Evolutionary conservation across 257 asterid species (phyloP).

Genomic region (Lantana camara): DNA sequence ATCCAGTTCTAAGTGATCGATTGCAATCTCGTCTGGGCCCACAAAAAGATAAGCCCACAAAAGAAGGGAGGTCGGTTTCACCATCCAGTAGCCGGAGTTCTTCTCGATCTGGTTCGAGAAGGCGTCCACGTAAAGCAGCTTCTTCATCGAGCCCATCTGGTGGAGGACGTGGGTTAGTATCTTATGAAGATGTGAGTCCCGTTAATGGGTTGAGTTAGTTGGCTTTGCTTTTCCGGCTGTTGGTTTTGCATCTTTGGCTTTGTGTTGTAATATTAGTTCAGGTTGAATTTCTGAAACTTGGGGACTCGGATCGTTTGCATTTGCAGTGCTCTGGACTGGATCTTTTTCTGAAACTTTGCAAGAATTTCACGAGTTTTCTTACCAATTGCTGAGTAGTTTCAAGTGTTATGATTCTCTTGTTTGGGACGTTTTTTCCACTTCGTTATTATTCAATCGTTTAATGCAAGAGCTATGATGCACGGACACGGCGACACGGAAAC

Average conservation of each 20-base stretch:
- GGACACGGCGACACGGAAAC: too few species aligned
- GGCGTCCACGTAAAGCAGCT: conserved; percentile 41
- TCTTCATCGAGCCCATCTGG: conserved; percentile 60
- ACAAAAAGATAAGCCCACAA: conserved; percentile 26
- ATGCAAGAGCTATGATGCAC: too few species aligned
- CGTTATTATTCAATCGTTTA: too few species aligned
- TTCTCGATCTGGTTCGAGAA: conserved; percentile 55
- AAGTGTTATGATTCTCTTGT: too few species aligned
- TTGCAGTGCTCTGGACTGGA: too few species aligned
- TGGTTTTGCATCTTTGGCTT: conserved; percentile 10
- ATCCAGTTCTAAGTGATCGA: conserved; percentile 55
- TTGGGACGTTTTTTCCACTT: too few species aligned
- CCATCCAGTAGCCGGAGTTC: conserved; percentile 57
- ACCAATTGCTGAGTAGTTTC: too few species aligned
- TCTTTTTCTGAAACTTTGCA: too few species aligned
- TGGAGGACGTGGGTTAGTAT: conserved; percentile 70
- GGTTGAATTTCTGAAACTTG: neutral
- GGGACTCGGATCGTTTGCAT: neutral
- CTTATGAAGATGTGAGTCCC: conserved; percentile 80
- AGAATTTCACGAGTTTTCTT: too few species aligned
- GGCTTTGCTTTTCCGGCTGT: neutral
- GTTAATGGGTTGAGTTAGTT: conserved; percentile 43
- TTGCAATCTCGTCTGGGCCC: conserved; percentile 91
- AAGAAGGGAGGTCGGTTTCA: conserved; percentile 48
- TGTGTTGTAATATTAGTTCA: conserved; percentile 27